These are phyloP conservation scores for Aspergillus leporis DNA, from an alignment of 495 filamentous ascomycete genomes.

Conservation along the genomic window DNA sequence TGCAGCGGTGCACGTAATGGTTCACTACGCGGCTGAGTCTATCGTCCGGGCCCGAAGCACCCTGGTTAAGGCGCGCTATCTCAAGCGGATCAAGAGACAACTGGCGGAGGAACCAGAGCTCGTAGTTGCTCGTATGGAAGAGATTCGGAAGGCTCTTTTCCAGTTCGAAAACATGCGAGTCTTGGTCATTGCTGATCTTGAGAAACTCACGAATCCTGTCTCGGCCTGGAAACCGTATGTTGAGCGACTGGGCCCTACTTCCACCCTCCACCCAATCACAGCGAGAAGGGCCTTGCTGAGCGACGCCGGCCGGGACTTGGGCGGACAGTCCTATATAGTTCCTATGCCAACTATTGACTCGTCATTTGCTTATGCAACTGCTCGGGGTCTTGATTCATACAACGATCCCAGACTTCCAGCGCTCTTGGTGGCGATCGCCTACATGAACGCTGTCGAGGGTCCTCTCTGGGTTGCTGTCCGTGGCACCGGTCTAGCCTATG, in stretches of 20 bases:
- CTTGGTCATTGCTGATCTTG: conserved; percentile 78
- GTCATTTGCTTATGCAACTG: conserved; percentile 79
- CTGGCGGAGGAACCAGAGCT: conserved; percentile 69
- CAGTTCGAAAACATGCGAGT: conserved; percentile 80
- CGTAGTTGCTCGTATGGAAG: conserved; percentile 73
- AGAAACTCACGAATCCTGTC: conserved; percentile 76
- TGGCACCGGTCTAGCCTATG: conserved; percentile 90
- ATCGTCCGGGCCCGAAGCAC: conserved; percentile 75
- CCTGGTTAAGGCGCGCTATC: conserved; percentile 83
- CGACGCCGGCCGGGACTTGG: conserved; percentile 68
- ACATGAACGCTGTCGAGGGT: conserved; percentile 91
- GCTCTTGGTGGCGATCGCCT: conserved; percentile 80
- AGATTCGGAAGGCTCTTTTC: conserved; percentile 71
- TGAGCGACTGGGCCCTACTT: conserved; percentile 43
- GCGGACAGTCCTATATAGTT: conserved; percentile 73
- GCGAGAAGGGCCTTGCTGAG: conserved; percentile 63
- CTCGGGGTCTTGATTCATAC: conserved; percentile 71
- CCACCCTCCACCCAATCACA: conserved; percentile 59
- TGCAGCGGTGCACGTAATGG: conserved; percentile 73
- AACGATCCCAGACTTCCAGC: conserved; percentile 78
- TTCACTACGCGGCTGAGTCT: conserved; percentile 72
- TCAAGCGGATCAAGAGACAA: conserved; percentile 77
- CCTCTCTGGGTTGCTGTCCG: conserved; percentile 92
- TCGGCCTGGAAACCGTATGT: conserved; percentile 74
- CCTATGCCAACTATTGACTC: conserved; percentile 92